Evolutionary conservation across 371 early-diverging fungal genomes (phyloP).

Genomic region (Sporodiniella umbellata): DNA sequence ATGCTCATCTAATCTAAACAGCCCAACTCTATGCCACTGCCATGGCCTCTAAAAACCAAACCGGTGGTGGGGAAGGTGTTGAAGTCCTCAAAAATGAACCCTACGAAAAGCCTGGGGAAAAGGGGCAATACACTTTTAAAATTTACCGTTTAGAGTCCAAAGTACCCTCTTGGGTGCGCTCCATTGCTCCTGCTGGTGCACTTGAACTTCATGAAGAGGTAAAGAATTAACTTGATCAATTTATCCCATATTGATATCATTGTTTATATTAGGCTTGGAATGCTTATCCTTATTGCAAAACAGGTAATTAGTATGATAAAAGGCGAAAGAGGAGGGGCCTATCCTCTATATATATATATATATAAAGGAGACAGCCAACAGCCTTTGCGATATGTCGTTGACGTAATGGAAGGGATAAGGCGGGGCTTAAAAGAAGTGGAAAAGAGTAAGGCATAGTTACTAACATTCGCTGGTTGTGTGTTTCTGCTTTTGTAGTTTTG

Average conservation of each 20-base stretch:
- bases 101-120: conserved; percentile 54
- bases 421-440: neutral
- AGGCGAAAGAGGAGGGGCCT: neutral
- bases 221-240: neutral
- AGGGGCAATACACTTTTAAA: conserved; percentile 76
- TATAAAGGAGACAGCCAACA: no score
- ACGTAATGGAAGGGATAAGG: conserved; percentile 1
- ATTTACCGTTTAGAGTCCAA: conserved; percentile 60
- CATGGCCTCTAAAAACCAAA: conserved; percentile 64
- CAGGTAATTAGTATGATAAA: conserved; percentile 44
- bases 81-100: conserved; percentile 71
- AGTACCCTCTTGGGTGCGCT: conserved; percentile 52
- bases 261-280: conserved; percentile 66
- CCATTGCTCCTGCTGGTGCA: conserved; percentile 58
- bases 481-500: conserved; percentile 7
- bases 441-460: neutral
- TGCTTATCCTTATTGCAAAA: conserved; percentile 79
- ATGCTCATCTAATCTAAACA: neutral
- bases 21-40: conserved; percentile 73
- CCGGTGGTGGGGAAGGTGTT: conserved; percentile 73
- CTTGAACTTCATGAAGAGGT: conserved; percentile 65
- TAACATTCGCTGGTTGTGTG: neutral
- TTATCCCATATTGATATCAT: neutral
- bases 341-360: no score
- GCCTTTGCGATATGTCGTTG: neutral